Conservation (phyloP, 805 yeast species). For the Nakazawaea wickerhamii region DNA sequence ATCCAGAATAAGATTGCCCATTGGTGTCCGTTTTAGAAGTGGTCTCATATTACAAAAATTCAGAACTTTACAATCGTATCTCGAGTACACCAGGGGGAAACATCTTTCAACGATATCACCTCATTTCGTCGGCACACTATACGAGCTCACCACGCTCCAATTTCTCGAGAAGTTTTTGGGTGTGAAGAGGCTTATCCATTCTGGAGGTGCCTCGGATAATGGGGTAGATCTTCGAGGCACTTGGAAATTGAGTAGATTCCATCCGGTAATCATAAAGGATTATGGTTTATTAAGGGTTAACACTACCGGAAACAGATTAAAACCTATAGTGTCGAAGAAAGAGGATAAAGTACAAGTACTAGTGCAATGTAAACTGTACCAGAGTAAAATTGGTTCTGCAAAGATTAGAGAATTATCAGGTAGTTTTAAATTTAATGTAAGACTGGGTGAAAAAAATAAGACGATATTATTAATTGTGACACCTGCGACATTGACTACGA, state of each 20-base stretch:
- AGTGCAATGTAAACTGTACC: conserved; percentile 53
- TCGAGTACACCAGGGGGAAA: conserved; percentile 26
- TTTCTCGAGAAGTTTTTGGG: conserved; percentile 33
- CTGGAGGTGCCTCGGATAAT: conserved; percentile 52
- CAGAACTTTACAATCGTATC: conserved; percentile 23
- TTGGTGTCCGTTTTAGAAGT: not conserved
- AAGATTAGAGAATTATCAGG: conserved; percentile 51
- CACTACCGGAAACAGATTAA: conserved; percentile 11
- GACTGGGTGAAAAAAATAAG: conserved; percentile 16
- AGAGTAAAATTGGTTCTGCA: conserved; percentile 37
- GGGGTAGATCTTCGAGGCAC: conserved; percentile 53
- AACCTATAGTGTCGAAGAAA: conserved; percentile 7
- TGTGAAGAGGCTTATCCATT: conserved; percentile 33
- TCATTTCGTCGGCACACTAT: conserved; percentile 50
- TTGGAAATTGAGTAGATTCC: conserved; percentile 35
- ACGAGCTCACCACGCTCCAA: conserved; percentile 41
- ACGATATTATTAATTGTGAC: conserved; percentile 39
- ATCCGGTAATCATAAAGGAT: conserved; percentile 16
- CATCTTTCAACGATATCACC: conserved; percentile 39
- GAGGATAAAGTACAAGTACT: conserved; percentile 21
- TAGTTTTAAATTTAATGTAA: conserved; percentile 36
- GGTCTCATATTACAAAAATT: conserved; percentile 23
- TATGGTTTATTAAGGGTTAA: conserved; percentile 8
- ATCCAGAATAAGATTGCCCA: conserved; percentile 17
- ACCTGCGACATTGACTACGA: conserved; percentile 41